These are phyloP conservation scores for Diaporthe caulivora DNA, from an alignment of 2,329 filamentous ascomycete species.

Conservation along the genomic window DNA sequence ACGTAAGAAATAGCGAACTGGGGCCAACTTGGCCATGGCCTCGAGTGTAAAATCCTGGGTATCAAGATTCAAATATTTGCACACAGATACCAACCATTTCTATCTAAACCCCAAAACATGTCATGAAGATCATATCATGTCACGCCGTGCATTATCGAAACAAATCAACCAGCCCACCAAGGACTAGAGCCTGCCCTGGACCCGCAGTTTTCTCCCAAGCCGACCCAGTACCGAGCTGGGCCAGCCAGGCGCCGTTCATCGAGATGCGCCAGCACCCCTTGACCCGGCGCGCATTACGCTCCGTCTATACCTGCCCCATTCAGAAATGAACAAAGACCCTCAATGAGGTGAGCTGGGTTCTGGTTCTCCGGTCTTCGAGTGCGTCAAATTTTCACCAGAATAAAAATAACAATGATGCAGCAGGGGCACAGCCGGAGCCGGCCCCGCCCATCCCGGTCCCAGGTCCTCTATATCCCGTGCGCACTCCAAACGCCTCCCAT, in stretches of 20 bases:
- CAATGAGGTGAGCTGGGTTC: slow-evolving; percentile 6
- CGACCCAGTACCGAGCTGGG: slow-evolving; percentile 18
- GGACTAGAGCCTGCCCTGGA: not conserved
- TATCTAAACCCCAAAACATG: slow-evolving; percentile 5
- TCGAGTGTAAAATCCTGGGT: slow-evolving; percentile 5
- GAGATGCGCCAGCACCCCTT: slow-evolving; percentile 9
- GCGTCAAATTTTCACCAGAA: not conserved
- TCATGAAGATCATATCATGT: slow-evolving; percentile 12
- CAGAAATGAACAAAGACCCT: not conserved
- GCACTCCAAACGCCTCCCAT: slow-evolving; percentile 44
- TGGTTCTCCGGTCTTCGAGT: not conserved
- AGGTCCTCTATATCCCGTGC: slow-evolving; percentile 37
- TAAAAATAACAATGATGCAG: slow-evolving; percentile 11
- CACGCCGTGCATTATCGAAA: slow-evolving; percentile 10
- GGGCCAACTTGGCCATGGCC: not conserved
- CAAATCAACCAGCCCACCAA: slow-evolving; percentile 2
- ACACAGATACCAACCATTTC: slow-evolving; percentile 15
- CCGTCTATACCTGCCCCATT: slow-evolving; percentile 21
- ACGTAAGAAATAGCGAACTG: not conserved
- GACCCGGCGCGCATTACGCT: not conserved
- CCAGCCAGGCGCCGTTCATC: slow-evolving; percentile 13
- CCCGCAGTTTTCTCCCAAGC: slow-evolving; percentile 9
- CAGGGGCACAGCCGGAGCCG: not conserved
- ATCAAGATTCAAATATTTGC: slow-evolving; percentile 14
- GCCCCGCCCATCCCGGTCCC: not conserved